These are phyloP conservation scores for Sugiyamaella chiloensis DNA, from an alignment of 805 yeast genomes.

Conservation along the genomic window DNA sequence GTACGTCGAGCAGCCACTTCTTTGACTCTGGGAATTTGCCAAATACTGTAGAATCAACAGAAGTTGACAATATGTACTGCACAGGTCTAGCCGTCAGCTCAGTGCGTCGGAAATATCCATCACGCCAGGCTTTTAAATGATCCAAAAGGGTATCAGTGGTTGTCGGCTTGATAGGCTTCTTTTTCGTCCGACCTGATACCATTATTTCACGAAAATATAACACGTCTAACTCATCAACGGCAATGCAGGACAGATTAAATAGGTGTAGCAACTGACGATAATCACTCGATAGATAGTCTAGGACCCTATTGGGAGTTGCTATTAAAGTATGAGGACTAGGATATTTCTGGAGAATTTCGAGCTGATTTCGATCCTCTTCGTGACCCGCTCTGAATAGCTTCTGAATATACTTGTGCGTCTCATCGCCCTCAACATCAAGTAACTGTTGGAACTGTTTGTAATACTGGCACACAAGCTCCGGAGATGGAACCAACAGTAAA, in stretches of 20 bases:
- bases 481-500: constrained; percentile 35
- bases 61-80: constrained; percentile 2
- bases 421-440: neutral
- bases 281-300: constrained; percentile 43
- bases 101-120: neutral
- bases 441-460: constrained; percentile 17
- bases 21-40: constrained; percentile 1
- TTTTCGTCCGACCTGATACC: neutral
- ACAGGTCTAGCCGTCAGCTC: neutral
- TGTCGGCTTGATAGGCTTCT: constrained; percentile 11
- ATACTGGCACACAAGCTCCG: constrained; percentile 35
- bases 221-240: constrained; percentile 30
- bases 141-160: constrained; percentile 27
- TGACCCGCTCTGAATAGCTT: constrained; percentile 29
- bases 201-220: constrained; percentile 13
- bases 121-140: constrained; percentile 17
- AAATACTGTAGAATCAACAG: constrained; percentile 2
- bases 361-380: constrained; percentile 27
- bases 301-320: constrained; percentile 53
- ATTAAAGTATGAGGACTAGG: constrained; percentile 44
- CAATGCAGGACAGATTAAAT: constrained; percentile 22
- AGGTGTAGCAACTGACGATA: constrained; percentile 22
- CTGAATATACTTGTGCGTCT: constrained; percentile 24
- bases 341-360: constrained; percentile 17
- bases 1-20: constrained; percentile 5